A percentile compares a stretch with the other conserved stretches of the same genome.
Conservation (phyloP, 129 eudicot species). For the Ambrosia trifida region DNA sequence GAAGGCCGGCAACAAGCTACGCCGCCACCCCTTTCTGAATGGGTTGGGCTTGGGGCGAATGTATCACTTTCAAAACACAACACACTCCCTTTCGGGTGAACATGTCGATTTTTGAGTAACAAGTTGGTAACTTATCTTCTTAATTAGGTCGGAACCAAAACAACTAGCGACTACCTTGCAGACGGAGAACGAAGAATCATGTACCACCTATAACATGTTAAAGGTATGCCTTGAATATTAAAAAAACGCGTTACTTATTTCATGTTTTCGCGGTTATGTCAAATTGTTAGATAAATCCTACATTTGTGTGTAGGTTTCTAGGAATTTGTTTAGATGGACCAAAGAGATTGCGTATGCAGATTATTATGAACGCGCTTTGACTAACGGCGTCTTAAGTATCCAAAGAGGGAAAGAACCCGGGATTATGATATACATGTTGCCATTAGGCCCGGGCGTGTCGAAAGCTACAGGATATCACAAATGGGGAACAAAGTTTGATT, state of each 20-base stretch:
- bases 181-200: conserved; percentile 89
- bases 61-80: too few relatives aligned
- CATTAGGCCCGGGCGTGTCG: conserved; percentile 72
- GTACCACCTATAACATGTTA: conserved; percentile 98
- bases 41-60: too few relatives aligned
- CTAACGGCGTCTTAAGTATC: conserved; percentile 87
- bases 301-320: conserved; percentile 61
- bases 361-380: conserved; percentile 85
- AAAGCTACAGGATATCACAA: conserved; percentile 73
- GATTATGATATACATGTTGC: conserved; percentile 93
- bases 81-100: not conserved
- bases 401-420: conserved; percentile 96
- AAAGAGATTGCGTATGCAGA: conserved; percentile 89
- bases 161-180: conserved; percentile 62
- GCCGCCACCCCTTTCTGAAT: too few relatives aligned
- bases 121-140: not conserved
- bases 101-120: not conserved
- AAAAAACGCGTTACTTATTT: not conserved
- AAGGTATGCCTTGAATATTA: conserved; percentile 46
- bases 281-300: not conserved
- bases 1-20: too few relatives aligned
- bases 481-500: conserved; percentile 74
- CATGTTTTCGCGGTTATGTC: conserved; percentile 13
- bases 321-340: conserved; percentile 91
- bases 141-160: conserved; percentile 93